These are phyloP conservation scores for Cucumis sativus DNA, from an alignment of 306 rosid genomes.

Conservation along the genomic window Cucumber_9930_V3 NC_026657.2:19324501-19325000, in stretches of 20 bases:
- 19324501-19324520: neutral
- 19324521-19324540: constrained; percentile 92
- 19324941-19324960: neutral
- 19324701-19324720: constrained; percentile 81
- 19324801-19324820: neutral
- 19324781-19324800: neutral
- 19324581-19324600: constrained; percentile 91
- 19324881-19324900: neutral
- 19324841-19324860: neutral
- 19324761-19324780: neutral
- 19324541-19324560: constrained; percentile 86
- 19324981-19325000: neutral
- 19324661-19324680: constrained; percentile 79
- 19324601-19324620: constrained; percentile 84
- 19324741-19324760: constrained; percentile 39
- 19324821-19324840: neutral
- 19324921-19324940: neutral
- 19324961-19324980: neutral
- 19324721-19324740: constrained; percentile 88
- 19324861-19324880: neutral
- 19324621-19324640: constrained; percentile 49
- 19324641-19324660: constrained; percentile 90
- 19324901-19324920: neutral
- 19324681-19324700: constrained; percentile 84
- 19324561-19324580: constrained; percentile 84